phyloP scores from a whole-genome alignment of 2,329 filamentous ascomycete species.

The Cytospora mali region DNA sequence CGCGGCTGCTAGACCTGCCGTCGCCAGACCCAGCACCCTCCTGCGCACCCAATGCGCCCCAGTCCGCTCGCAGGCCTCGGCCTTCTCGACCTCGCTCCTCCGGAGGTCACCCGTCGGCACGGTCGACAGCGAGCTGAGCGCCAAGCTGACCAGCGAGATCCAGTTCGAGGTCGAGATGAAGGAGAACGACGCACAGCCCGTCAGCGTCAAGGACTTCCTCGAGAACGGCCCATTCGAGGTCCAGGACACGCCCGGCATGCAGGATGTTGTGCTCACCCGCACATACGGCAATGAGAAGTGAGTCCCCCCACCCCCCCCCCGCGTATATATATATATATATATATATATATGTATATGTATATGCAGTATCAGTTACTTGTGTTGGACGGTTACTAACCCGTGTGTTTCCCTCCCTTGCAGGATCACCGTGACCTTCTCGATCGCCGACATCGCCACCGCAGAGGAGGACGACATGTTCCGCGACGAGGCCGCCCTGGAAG shows the following conservation, averaged over 20 bases:
- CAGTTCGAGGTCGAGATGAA: slow-evolving; percentile 82
- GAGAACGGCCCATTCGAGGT: slow-evolving; percentile 84
- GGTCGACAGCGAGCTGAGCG: slow-evolving; percentile 77
- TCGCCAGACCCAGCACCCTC: slow-evolving; percentile 51
- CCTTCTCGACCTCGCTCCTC: slow-evolving; percentile 53
- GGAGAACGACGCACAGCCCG: slow-evolving; percentile 69
- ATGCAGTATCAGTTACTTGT: too few species aligned
- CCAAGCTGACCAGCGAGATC: slow-evolving; percentile 80
- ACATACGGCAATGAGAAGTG: slow-evolving; percentile 87
- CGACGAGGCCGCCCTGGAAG: slow-evolving; percentile 57
- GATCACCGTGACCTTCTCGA: slow-evolving; percentile 77
- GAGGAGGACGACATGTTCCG: slow-evolving; percentile 59
- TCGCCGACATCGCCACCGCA: slow-evolving; percentile 75
- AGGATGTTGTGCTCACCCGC: slow-evolving; percentile 84
- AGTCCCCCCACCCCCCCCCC: slow-evolving; percentile 38
- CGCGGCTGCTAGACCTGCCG: slow-evolving; percentile 51
- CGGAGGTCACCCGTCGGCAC: slow-evolving; percentile 48
- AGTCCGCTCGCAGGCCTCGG: slow-evolving; percentile 45
- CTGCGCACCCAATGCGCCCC: slow-evolving; percentile 49
- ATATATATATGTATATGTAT: too few species aligned
- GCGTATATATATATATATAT: too few species aligned
- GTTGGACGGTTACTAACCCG: slow-evolving; percentile 13
- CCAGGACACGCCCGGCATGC: slow-evolving; percentile 78
- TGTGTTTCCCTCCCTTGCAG: slow-evolving; percentile 31
- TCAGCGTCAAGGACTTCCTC: slow-evolving; percentile 84